These are phyloP conservation scores for Lactarius tabidus DNA, from an alignment of 768 basidiomycete species.

Conservation along the genomic window DNA sequence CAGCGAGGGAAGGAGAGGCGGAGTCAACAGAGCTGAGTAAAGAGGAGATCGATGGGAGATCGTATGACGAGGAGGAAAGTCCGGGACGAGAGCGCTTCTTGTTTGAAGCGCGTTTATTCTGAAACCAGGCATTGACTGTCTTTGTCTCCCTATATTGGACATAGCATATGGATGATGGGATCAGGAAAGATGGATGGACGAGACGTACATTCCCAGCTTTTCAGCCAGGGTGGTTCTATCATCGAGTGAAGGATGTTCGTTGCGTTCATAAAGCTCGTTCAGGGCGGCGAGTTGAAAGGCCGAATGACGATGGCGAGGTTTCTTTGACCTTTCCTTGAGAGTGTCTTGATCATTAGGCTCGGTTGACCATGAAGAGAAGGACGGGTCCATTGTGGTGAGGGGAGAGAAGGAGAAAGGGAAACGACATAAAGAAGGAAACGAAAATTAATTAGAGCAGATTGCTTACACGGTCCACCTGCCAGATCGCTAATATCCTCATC, in stretches of 20 bases:
- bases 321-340: constrained; percentile 53
- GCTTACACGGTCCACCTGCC: constrained; percentile 23
- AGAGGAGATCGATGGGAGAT: constrained; percentile 33
- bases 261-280: constrained; percentile 73
- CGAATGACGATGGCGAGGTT: constrained; percentile 74
- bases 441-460: constrained; percentile 27
- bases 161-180: constrained; percentile 16
- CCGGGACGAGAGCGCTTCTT: constrained; percentile 53
- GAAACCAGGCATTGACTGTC: constrained; percentile 84
- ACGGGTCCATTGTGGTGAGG: constrained; percentile 29
- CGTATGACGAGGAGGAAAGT: constrained; percentile 30
- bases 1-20: constrained; percentile 36
- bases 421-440: constrained; percentile 18
- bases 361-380: constrained; percentile 28
- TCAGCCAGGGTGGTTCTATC: constrained; percentile 65
- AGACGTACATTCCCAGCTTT: constrained; percentile 68
- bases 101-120: constrained; percentile 79
- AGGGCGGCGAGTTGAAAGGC: constrained; percentile 68
- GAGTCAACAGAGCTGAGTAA: constrained; percentile 37
- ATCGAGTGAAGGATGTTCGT: constrained; percentile 70
- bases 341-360: constrained; percentile 25
- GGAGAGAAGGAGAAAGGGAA: constrained; percentile 25
- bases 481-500: constrained; percentile 25
- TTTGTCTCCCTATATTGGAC: constrained; percentile 62
- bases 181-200: constrained; percentile 5